phyloP scores from a whole-genome alignment of 148 eudicot genomes.

The Vaccinium corymbosum region DNA sequence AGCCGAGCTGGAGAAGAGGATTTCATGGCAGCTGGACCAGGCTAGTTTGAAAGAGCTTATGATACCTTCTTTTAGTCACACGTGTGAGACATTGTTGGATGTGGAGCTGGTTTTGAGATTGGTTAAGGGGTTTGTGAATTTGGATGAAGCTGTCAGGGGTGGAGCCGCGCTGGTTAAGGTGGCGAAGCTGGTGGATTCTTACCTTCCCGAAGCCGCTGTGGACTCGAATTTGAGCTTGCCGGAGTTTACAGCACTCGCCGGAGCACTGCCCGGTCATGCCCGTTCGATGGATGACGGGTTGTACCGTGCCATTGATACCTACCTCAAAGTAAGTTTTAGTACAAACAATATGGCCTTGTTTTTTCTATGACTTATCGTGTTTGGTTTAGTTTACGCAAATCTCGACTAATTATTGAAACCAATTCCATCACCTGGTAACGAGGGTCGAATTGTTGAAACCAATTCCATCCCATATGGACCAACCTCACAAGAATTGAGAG shows the following conservation, averaged over 20 bases:
- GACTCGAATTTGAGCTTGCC: slow-evolving; percentile 50
- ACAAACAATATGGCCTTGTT: no score
- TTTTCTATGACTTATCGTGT: no score
- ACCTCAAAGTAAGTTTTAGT: slow-evolving; percentile 59
- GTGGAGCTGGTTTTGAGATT: slow-evolving; percentile 59
- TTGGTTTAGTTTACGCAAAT: no score
- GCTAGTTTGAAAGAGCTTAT: slow-evolving; percentile 60
- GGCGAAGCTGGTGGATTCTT: slow-evolving; percentile 63
- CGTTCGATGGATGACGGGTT: slow-evolving; percentile 66
- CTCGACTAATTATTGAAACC: no score
- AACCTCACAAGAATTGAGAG: no score
- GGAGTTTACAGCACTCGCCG: slow-evolving; percentile 63
- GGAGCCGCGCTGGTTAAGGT: slow-evolving; percentile 60
- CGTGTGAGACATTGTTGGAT: slow-evolving; percentile 61
- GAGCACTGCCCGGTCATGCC: slow-evolving; percentile 68
- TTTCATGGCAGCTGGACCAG: slow-evolving; percentile 61
- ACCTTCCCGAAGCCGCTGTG: slow-evolving; percentile 70
- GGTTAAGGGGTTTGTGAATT: slow-evolving; percentile 44
- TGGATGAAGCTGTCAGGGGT: slow-evolving; percentile 47
- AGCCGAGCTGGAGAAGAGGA: slow-evolving; percentile 57
- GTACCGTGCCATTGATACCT: slow-evolving; percentile 81
- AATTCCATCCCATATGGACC: no score
- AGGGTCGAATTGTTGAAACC: no score
- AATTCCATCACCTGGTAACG: no score
- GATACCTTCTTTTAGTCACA: slow-evolving; percentile 80